A percentile compares a stretch with the other conserved stretches of the same genome.
phyloP scores from a whole-genome alignment of 257 asterid genomes.

The Agastache rugosa region DNA sequence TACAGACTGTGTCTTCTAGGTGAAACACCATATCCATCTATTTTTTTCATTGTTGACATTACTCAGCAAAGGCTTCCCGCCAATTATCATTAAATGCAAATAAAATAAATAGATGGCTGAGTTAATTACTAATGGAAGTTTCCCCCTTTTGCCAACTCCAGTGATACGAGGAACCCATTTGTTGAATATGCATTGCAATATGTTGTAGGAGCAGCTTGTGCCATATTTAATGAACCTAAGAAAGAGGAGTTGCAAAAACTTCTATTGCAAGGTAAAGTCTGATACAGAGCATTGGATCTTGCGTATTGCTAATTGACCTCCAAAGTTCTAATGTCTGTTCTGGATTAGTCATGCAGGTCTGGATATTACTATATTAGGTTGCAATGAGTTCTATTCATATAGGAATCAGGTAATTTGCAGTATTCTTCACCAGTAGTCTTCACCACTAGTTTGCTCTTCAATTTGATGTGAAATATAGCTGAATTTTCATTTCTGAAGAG shows the following conservation, averaged over 20 bases:
- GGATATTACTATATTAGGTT: constrained; percentile 85
- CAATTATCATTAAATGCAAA: constrained; percentile 30
- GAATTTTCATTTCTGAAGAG: constrained; percentile 19
- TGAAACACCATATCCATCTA: constrained; percentile 30
- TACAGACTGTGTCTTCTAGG: constrained; percentile 74
- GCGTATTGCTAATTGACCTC: constrained; percentile 26
- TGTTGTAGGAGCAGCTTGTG: constrained; percentile 81
- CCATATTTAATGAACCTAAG: constrained; percentile 61
- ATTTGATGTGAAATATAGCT: not conserved
- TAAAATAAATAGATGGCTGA: not conserved
- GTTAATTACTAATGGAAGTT: constrained; percentile 15
- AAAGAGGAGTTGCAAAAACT: constrained; percentile 70
- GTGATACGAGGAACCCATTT: constrained; percentile 87
- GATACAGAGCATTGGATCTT: constrained; percentile 31
- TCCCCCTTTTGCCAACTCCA: constrained; percentile 53
- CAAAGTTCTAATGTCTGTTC: constrained; percentile 43
- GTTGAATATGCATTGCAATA: constrained; percentile 91
- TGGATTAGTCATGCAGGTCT: constrained; percentile 76
- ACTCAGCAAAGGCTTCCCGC: constrained; percentile 18
- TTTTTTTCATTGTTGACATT: not conserved
- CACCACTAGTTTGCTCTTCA: not conserved
- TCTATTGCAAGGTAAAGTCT: constrained; percentile 75
- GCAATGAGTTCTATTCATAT: constrained; percentile 95
- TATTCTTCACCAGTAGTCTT: constrained; percentile 19
- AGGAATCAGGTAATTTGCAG: constrained; percentile 75